A percentile compares a stretch with the other conserved stretches of the same genome.
phyloP scores from a whole-genome alignment of 2,329 filamentous ascomycete species.

The Fonsecaea erecta region DNA sequence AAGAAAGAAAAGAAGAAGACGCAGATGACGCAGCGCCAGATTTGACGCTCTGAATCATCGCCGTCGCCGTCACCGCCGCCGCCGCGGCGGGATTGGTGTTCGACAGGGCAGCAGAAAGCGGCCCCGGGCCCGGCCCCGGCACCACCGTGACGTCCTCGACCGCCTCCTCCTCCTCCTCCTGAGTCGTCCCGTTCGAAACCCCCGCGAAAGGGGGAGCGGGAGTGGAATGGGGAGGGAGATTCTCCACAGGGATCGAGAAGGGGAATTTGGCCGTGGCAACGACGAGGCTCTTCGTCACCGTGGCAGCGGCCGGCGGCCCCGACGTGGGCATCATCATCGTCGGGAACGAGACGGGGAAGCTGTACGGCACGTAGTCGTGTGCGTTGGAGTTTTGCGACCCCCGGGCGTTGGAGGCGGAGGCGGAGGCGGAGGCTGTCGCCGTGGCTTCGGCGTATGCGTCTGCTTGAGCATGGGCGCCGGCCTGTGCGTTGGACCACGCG shows the following conservation, averaged over 20 bases:
- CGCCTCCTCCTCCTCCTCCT: too few species aligned
- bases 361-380: conserved; percentile 12
- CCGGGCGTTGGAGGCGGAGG: too few species aligned
- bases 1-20: too few species aligned
- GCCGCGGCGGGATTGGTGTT: too few species aligned
- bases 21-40: too few species aligned
- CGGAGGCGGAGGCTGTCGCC: background rate
- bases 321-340: conserved; percentile 5
- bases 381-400: background rate
- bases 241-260: background rate
- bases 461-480: background rate
- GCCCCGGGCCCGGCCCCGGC: too few species aligned
- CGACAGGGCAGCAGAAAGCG: too few species aligned
- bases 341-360: conserved; percentile 24
- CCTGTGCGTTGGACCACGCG: background rate
- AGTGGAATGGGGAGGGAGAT: background rate
- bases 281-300: conserved; percentile 22
- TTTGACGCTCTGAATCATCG: too few species aligned
- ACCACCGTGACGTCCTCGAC: too few species aligned
- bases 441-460: background rate
- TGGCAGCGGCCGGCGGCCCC: background rate
- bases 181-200: background rate
- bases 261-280: conserved; percentile 11
- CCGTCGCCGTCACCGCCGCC: too few species aligned
- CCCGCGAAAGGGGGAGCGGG: background rate